Evolutionary conservation across 179 eudicot genomes (phyloP).

Genomic region (Camellia oleifera): DNA sequence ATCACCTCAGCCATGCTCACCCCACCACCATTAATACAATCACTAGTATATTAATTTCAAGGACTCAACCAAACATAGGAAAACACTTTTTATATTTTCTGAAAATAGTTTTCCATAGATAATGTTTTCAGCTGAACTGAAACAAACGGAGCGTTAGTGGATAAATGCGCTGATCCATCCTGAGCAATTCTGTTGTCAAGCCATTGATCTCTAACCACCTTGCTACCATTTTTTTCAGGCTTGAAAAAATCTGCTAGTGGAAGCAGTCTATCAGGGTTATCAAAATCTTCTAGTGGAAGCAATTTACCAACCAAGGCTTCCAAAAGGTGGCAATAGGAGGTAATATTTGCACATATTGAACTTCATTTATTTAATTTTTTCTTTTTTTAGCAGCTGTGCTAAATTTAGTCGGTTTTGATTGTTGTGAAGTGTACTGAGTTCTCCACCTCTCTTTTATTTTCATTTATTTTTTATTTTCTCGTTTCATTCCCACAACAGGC

Average conservation of each 20-base stretch:
- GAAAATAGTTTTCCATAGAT: no score
- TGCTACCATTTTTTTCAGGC: background rate
- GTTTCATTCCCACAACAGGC: background rate
- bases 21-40: no score
- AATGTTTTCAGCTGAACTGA: no score
- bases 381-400: background rate
- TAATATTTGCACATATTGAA: background rate
- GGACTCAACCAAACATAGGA: no score
- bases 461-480: no score
- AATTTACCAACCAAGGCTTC: background rate
- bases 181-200: no score
- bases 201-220: background rate
- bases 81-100: no score
- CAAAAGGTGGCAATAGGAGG: background rate
- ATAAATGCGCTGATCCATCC: background rate
- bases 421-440: background rate
- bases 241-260: background rate
- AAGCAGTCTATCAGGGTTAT: background rate
- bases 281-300: background rate
- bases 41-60: no score
- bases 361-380: background rate
- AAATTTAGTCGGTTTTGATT: background rate
- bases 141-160: no score
- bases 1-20: no score
- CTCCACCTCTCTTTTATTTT: background rate